These are phyloP conservation scores for Nicotiana attenuata DNA, from an alignment of 257 asterid genomes.

Conservation along the genomic window DNA sequence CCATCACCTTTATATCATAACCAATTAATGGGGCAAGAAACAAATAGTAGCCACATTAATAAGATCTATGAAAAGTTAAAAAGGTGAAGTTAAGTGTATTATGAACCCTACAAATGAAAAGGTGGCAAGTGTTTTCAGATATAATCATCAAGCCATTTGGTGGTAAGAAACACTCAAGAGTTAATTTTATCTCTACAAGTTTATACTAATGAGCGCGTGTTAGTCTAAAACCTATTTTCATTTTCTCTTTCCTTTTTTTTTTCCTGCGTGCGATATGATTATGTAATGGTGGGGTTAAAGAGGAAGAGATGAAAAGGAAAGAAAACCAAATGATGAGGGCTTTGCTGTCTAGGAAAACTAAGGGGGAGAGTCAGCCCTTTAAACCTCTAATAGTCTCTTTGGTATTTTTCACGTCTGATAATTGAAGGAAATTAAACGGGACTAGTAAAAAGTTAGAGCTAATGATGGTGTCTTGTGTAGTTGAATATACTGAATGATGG, in stretches of 20 bases:
- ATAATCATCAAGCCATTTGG: conserved; percentile 59
- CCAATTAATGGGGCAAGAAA: not conserved
- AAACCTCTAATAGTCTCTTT: not conserved
- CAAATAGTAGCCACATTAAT: not conserved
- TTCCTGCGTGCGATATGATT: not conserved
- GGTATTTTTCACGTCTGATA: conserved; percentile 10
- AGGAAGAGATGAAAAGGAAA: conserved; percentile 6
- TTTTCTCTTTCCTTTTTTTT: not conserved
- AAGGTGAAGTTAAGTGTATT: conserved; percentile 14
- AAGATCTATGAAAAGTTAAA: not conserved
- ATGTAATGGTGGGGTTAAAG: conserved; percentile 3
- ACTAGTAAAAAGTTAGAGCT: conserved; percentile 30
- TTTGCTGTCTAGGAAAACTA: conserved; percentile 6
- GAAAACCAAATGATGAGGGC: conserved; percentile 27
- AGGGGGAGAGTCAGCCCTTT: conserved; percentile 2
- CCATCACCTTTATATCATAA: conserved; percentile 26
- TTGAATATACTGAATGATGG: conserved; percentile 33
- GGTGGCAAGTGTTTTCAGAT: conserved; percentile 50
- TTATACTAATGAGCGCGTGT: conserved; percentile 33
- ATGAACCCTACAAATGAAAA: conserved; percentile 37
- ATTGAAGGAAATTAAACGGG: conserved; percentile 26
- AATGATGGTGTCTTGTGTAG: conserved; percentile 59
- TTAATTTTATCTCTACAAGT: conserved; percentile 31
- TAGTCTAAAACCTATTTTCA: not conserved
- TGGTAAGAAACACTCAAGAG: conserved; percentile 37